Evolutionary conservation across 495 filamentous ascomycete genomes (phyloP).

Genomic region (Tuber brumale): DNA sequence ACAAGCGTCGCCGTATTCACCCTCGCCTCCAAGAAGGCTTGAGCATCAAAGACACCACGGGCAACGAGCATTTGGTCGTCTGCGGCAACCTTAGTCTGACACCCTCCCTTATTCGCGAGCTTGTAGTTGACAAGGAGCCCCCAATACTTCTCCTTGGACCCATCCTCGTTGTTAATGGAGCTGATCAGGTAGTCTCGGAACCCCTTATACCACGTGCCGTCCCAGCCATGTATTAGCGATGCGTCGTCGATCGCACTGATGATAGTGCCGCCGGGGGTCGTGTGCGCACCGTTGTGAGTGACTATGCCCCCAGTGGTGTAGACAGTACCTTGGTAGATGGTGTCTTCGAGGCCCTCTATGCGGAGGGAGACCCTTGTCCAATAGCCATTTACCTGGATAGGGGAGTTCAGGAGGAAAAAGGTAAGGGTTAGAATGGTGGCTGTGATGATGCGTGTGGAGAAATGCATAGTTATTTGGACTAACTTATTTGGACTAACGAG

Average conservation of each 20-base stretch:
- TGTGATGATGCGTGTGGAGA: neutral
- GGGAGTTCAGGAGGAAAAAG: neutral
- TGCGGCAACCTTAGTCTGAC: neutral
- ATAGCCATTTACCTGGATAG: neutral
- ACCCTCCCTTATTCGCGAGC: slow-evolving; percentile 8
- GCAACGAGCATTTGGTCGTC: slow-evolving; percentile 12
- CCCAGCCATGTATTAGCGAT: neutral
- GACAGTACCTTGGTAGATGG: slow-evolving; percentile 9
- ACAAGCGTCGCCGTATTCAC: neutral
- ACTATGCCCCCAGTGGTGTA: slow-evolving; percentile 5
- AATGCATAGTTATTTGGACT: neutral
- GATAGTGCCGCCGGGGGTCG: slow-evolving; percentile 9
- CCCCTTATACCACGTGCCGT: neutral
- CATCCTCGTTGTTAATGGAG: neutral
- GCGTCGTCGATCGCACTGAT: slow-evolving; percentile 12
- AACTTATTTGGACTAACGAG: neutral
- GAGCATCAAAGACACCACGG: neutral
- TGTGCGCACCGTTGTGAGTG: slow-evolving; percentile 3
- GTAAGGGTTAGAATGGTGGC: neutral
- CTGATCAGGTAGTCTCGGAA: slow-evolving; percentile 14
- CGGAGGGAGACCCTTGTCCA: slow-evolving; percentile 8
- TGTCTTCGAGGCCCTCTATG: slow-evolving; percentile 11
- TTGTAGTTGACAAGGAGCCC: slow-evolving; percentile 1
- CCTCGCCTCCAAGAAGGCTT: neutral
- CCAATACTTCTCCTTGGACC: neutral